These are phyloP conservation scores for Tylopilus balloui DNA, from an alignment of 768 basidiomycete genomes.

Conservation along the genomic window DNA sequence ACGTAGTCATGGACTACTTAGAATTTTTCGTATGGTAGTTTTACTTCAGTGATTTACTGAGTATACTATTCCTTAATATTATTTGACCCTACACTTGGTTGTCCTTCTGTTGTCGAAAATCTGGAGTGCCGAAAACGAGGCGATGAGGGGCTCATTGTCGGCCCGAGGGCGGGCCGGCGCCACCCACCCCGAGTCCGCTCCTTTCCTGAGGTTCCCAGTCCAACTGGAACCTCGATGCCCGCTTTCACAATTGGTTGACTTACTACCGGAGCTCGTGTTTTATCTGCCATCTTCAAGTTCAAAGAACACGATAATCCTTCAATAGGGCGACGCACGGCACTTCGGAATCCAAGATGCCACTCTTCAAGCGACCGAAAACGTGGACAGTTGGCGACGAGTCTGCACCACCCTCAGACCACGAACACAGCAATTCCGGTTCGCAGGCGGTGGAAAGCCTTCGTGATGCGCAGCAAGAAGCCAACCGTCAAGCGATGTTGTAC, in stretches of 20 bases:
- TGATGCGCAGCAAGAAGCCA: conserved; percentile 19
- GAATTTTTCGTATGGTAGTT: too few relatives aligned
- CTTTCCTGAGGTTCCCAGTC: not conserved
- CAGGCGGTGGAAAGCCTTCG: conserved; percentile 4
- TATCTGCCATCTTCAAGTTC: too few relatives aligned
- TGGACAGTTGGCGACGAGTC: conserved; percentile 21
- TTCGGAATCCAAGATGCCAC: conserved; percentile 29
- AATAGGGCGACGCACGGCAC: not conserved
- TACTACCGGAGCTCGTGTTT: too few relatives aligned
- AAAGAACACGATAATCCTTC: not conserved
- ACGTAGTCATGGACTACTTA: too few relatives aligned
- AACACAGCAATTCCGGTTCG: conserved; percentile 2
- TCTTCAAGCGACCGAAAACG: conserved; percentile 32
- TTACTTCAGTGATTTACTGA: too few relatives aligned
- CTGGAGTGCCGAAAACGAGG: too few relatives aligned
- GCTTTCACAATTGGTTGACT: not conserved
- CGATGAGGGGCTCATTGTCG: not conserved
- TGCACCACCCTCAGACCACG: conserved; percentile 10
- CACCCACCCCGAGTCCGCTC: not conserved
- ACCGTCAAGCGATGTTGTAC: conserved; percentile 22
- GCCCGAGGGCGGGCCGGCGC: not conserved
- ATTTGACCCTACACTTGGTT: too few relatives aligned
- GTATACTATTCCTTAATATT: too few relatives aligned
- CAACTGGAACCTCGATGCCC: not conserved
- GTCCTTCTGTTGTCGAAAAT: too few relatives aligned